phyloP scores from a whole-genome alignment of 345 rosid species.

The Sonneratia alba region DNA sequence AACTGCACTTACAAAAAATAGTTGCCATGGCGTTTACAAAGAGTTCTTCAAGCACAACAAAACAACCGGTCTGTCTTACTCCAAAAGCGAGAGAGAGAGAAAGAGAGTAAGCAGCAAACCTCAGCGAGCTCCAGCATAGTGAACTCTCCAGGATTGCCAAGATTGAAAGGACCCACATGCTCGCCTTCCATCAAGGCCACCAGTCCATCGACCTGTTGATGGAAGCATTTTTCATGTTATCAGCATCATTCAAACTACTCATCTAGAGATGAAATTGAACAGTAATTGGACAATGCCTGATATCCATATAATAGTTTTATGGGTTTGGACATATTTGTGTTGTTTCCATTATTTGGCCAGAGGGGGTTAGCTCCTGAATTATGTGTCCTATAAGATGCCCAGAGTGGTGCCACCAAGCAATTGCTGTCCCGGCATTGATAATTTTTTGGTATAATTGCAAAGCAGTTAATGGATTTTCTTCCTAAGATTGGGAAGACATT shows the following conservation, averaged over 20 bases:
- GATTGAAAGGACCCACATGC: slow-evolving; percentile 94
- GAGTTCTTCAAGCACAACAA: neutral
- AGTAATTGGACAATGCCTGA: too few relatives aligned
- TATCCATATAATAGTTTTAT: neutral
- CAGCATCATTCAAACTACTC: neutral
- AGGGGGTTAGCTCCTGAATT: neutral
- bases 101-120: slow-evolving; percentile 30
- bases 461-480: neutral
- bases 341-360: neutral
- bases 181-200: slow-evolving; percentile 87
- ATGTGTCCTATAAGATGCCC: neutral
- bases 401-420: neutral
- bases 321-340: neutral
- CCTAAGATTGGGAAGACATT: neutral
- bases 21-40: neutral
- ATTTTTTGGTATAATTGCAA: neutral
- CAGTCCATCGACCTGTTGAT: slow-evolving; percentile 75
- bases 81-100: neutral
- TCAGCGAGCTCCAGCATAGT: slow-evolving; percentile 98
- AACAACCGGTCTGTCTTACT: neutral
- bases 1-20: too few relatives aligned
- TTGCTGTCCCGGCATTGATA: neutral
- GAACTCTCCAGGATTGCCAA: slow-evolving; percentile 97
- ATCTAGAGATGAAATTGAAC: neutral
- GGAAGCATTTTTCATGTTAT: neutral